Evolutionary conservation across 2,329 filamentous ascomycete species (phyloP), one percentile per base, ranked within the genome.

Genomic region (Stagonosporopsis rhizophila): DNA sequence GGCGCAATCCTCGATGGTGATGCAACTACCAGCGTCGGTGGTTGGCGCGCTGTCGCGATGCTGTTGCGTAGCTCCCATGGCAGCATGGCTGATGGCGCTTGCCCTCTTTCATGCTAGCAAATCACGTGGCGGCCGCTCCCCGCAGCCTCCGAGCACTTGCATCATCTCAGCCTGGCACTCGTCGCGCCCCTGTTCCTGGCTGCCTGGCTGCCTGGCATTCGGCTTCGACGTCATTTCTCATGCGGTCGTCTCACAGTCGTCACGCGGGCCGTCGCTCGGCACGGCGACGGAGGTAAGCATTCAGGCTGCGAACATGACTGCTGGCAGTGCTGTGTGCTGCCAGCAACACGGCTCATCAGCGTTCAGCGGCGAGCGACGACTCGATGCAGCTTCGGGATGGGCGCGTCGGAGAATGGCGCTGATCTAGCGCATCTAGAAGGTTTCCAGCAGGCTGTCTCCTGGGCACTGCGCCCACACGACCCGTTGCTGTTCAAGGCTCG

Each of bases 221-320:
- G 54, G 59, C 42, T 19, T 51, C 62, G 52, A 65, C 61, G 62
- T 65, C 61, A 64, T 50, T 38, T 49, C 57, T 58, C 19, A 62
- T 59, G 19, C 45, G 48, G 19, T n/a, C n/a, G 37, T 57, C 47
- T 49, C 51, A 53, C 20, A 41, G 12, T 22, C 40, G 50, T 61
- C 59, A 61, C 55, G 41, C 44, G 48, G 44, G 25, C 47, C 47
- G 42, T 44, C 17, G 14, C 17, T 22, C 40, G 28, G 23, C 32
- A 35, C 30, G 39, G 30, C 35, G 32, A 35, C 30, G 39, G 30
- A 40, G 32, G 17, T 32, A 32, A 12, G 35, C 34, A 27, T 17
- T 19, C n/a, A n/a, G 20, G 30, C 32, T 32, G 40, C 25, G 17
- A 22, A 28, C 38, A 34, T 2, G 19, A 17, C 5, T 22, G 49